A percentile compares a stretch with the other conserved stretches of the same genome.
Conservation (phyloP, 1,284 basidiomycete genomes). For the Xerocomus minutiporus region DNA sequence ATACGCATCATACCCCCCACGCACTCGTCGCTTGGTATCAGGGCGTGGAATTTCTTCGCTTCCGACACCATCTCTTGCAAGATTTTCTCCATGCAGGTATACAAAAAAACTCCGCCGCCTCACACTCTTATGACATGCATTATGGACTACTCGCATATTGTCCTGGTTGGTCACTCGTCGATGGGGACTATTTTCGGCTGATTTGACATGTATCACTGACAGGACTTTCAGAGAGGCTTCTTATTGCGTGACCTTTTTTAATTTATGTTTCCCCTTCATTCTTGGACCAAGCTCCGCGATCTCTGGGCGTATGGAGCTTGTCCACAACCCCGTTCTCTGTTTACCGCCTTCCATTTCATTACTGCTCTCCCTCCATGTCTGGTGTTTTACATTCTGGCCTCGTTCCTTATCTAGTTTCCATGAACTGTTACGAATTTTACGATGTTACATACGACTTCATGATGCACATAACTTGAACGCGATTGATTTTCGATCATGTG, state of each 20-base stretch:
- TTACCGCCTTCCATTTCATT: conserved; percentile 4
- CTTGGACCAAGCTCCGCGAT: conserved; percentile 1
- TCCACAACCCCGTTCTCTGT: conserved; percentile 2
- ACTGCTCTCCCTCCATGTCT: conserved; percentile 11
- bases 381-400: neutral
- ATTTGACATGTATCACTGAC: conserved; percentile 14
- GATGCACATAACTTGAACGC: conserved; percentile 22
- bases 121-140: conserved; percentile 29
- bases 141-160: conserved; percentile 29
- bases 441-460: conserved; percentile 28
- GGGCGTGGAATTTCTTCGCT: conserved; percentile 14
- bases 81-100: conserved; percentile 18
- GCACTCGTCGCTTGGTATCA: conserved; percentile 18
- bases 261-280: conserved; percentile 19
- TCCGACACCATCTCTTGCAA: conserved; percentile 11
- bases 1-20: conserved; percentile 24
- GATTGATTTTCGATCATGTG: conserved; percentile 28
- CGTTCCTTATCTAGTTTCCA: conserved; percentile 15
- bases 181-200: conserved; percentile 16
- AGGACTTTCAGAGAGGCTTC: conserved; percentile 23
- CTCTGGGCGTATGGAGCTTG: conserved; percentile 3
- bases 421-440: conserved; percentile 26
- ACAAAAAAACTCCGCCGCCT: conserved; percentile 15
- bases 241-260: conserved; percentile 25
- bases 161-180: conserved; percentile 21